Conservation (phyloP, 2,329 filamentous ascomycete genomes). For the Pleurostoma richardsiae region DNA sequence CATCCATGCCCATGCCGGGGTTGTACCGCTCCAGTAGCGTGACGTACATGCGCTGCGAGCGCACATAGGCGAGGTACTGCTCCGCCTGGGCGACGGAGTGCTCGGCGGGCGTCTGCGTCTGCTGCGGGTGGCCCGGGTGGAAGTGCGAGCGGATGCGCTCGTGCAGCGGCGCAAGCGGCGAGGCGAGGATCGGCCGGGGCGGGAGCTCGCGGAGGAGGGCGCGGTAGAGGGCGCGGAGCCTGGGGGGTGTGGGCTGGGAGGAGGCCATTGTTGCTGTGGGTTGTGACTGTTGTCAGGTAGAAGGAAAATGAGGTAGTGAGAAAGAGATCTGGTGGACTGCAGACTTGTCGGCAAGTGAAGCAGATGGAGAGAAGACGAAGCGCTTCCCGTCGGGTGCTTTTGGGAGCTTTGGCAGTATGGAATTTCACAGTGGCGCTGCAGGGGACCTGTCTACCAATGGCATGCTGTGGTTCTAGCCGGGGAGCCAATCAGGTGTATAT, state of each 20-base stretch:
- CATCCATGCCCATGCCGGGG: slow-evolving; percentile 82
- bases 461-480: no score
- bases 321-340: no score
- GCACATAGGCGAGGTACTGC: slow-evolving; percentile 75
- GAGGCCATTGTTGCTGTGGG: no score
- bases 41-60: slow-evolving; percentile 79
- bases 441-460: no score
- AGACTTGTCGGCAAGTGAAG: no score
- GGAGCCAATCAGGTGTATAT: no score
- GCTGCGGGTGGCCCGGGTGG: slow-evolving; percentile 21
- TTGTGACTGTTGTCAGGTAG: no score
- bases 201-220: slow-evolving; percentile 86
- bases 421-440: no score
- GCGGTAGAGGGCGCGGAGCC: slow-evolving; percentile 77
- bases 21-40: slow-evolving; percentile 88
- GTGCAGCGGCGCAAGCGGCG: slow-evolving; percentile 64
- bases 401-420: no score
- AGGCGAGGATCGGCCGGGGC: slow-evolving; percentile 52
- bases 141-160: slow-evolving; percentile 63
- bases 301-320: no score
- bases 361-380: no score
- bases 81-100: slow-evolving; percentile 48
- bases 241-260: slow-evolving; percentile 26
- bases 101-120: slow-evolving; percentile 12
- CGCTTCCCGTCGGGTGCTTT: no score